A percentile compares a stretch with the other conserved stretches of the same genome.
phyloP scores from a whole-genome alignment of 2,329 filamentous ascomycete genomes.

The Colletotrichum viniferum region DNA sequence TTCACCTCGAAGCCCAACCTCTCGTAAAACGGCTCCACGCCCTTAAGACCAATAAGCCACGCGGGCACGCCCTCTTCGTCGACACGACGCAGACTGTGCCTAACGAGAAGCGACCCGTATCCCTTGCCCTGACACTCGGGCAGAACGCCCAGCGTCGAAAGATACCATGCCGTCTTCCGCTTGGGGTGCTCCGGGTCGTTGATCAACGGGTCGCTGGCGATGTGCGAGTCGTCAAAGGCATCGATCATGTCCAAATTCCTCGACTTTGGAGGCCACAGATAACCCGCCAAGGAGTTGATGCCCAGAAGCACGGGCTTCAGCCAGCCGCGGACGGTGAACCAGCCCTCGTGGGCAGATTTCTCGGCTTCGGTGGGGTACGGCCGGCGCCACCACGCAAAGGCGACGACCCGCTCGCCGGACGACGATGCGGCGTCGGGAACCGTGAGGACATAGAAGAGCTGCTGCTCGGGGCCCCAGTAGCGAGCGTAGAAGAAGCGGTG shows the following conservation, averaged over 20 bases:
- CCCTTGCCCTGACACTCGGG: constrained; percentile 35
- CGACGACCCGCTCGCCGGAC: constrained; percentile 26
- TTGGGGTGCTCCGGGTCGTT: constrained; percentile 28
- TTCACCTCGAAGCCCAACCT: constrained; percentile 38
- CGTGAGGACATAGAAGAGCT: constrained; percentile 31
- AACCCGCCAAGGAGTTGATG: constrained; percentile 27
- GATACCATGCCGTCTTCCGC: constrained; percentile 37
- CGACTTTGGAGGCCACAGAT: constrained; percentile 27
- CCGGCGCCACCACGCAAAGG: constrained; percentile 38
- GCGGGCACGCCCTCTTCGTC: constrained; percentile 32
- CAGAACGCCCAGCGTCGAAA: constrained; percentile 36
- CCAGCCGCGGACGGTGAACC: constrained; percentile 27
- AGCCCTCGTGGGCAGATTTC: constrained; percentile 15
- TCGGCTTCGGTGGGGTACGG: constrained; percentile 18
- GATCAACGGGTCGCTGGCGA: constrained; percentile 26
- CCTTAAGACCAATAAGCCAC: constrained; percentile 36
- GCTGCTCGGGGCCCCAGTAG: constrained; percentile 35
- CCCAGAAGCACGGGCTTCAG: constrained; percentile 30
- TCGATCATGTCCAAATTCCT: constrained; percentile 24
- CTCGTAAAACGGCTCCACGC: constrained; percentile 35
- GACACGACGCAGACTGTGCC: constrained; percentile 31
- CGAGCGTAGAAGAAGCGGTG: constrained; percentile 32
- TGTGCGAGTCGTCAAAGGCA: constrained; percentile 31
- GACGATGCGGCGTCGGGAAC: constrained; percentile 23
- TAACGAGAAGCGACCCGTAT: constrained; percentile 33